Evolutionary conservation across 768 basidiomycete genomes (phyloP), one percentile per base, ranked within the genome.

Genomic region (Trametes elegans): DNA sequence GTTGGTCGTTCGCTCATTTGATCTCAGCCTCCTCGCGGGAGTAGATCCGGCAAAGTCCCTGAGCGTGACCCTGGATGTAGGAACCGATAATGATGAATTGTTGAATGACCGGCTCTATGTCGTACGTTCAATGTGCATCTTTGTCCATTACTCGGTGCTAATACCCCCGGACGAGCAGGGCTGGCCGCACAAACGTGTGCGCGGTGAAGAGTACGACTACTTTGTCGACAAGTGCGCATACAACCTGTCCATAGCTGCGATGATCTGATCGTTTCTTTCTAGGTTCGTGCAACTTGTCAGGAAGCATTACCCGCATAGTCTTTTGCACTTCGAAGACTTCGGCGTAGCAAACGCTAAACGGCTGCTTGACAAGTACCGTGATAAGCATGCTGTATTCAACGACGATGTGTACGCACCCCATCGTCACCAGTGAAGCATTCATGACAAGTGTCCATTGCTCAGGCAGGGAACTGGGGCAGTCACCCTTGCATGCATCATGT

Each of bases 311-410:
- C 86, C 87, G 0, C 71, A 78, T 53, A 71, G 78, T 64, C 76
- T 93, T 2, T 73, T 90, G 3, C 90, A 95, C 64, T 92, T 93
- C 55, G 91, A 93, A 64, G 90, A 93, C 63, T 92, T 92, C 59
- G 89, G 90, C 10, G 83, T 88, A 3, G 77, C 78, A 24, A 92
- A 93, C 59, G 90, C 91, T 0, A 80, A 87, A 55, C 71, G 80
- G 31, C 68, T 93, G 1, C 74, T 93, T 34, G 75, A 82, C 35
- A 73, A 74, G 36, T 91, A 88, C 68, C 74, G 76, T 3, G 76
- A 80, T 40, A 69, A 76, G 14, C 87, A 88, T 60, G 74, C 85
- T 0, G 79, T 82, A 4, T 88, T 93, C 76, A 94, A 93, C 65
- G 92, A 93, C 61, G 91, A 93, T 66, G 87, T 93, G 85, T 85